Conservation (phyloP, 1,284 basidiomycete species). For the Stygiomarasmius scandens region DNA sequence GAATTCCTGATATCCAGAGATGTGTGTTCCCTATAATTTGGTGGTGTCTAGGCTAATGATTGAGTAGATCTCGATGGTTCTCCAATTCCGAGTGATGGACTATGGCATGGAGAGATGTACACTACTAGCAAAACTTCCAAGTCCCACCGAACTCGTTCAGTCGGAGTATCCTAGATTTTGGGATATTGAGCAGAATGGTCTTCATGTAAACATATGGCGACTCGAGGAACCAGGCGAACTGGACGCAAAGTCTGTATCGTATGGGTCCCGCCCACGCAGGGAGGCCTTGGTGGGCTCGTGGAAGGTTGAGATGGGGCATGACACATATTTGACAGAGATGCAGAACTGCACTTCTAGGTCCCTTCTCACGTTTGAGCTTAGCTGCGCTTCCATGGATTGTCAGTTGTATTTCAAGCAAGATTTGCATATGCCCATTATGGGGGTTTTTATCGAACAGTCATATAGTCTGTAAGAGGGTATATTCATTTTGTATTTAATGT, state of each 20-base stretch:
- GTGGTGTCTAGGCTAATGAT: background rate
- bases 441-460: background rate
- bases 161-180: background rate
- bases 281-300: background rate
- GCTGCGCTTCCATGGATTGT: background rate
- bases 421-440: background rate
- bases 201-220: background rate
- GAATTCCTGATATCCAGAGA: background rate
- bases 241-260: background rate
- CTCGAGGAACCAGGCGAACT: background rate
- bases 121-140: background rate
- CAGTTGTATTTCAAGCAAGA: background rate
- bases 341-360: background rate
- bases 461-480: background rate
- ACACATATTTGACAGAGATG: background rate
- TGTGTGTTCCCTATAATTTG: background rate
- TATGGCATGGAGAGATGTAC: background rate
- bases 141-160: background rate
- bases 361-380: background rate
- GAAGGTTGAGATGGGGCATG: background rate
- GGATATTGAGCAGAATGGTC: background rate
- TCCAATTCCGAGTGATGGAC: background rate
- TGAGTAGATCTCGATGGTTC: background rate
- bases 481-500: no score
- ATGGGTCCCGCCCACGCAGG: background rate